phyloP scores from a whole-genome alignment of 192 early-diverging fungal species.

The Podila horticola region DNA sequence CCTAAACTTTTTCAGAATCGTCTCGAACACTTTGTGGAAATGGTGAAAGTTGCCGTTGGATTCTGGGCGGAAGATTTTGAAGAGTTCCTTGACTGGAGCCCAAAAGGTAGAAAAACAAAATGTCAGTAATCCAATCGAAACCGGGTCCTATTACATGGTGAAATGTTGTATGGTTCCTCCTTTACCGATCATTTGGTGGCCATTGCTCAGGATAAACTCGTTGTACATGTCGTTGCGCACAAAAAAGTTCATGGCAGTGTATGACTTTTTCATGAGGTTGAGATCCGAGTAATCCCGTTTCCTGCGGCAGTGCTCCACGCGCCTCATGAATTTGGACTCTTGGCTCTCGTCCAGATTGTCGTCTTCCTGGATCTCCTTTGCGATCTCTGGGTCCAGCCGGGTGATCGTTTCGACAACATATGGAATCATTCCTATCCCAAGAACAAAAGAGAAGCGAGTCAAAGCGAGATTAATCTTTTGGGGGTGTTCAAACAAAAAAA shows the following conservation, averaged over 20 bases:
- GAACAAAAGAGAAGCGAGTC: neutral
- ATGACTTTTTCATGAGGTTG: conserved; percentile 48
- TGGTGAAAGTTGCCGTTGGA: conserved; percentile 52
- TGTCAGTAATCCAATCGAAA: neutral
- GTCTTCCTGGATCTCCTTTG: conserved; percentile 14
- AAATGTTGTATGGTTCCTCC: neutral
- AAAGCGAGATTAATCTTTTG: neutral
- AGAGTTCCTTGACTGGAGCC: conserved; percentile 31
- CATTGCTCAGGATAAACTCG: conserved; percentile 45
- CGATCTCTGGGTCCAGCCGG: conserved; percentile 38
- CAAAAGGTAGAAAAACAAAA: neutral
- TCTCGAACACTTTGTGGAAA: conserved; percentile 48
- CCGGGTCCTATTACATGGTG: neutral
- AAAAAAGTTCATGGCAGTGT: conserved; percentile 50
- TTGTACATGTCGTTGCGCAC: conserved; percentile 44
- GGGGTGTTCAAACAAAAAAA: neutral
- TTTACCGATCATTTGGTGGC: conserved; percentile 39
- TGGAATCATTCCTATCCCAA: conserved; percentile 26
- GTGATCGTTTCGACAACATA: conserved; percentile 41
- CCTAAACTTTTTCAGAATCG: conserved; percentile 42
- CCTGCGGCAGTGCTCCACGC: conserved; percentile 21
- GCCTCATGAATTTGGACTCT: conserved; percentile 40
- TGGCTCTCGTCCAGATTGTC: conserved; percentile 22
- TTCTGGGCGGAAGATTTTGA: conserved; percentile 49
- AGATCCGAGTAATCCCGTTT: conserved; percentile 34